These are phyloP conservation scores for Talaromyces stipitatus DNA, from an alignment of 495 filamentous ascomycete genomes.

Conservation along the genomic window DNA sequence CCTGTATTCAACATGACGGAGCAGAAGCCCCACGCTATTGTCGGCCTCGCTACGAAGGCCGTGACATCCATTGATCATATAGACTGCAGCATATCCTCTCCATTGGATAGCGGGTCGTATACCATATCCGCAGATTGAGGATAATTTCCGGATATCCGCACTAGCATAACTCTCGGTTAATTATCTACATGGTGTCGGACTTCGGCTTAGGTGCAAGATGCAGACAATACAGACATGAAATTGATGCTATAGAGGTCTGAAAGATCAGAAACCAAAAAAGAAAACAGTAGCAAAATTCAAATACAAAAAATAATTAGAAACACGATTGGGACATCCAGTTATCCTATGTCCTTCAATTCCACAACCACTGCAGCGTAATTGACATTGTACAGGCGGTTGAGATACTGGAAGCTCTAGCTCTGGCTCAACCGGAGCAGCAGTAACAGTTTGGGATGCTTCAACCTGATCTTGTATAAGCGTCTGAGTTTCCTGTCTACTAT, in stretches of 20 bases:
- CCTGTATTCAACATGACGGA: neutral
- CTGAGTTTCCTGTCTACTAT: neutral
- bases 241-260: neutral
- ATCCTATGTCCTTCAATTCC: neutral
- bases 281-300: neutral
- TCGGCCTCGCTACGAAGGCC: neutral
- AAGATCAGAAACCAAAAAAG: neutral
- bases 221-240: neutral
- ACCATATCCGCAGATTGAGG: neutral
- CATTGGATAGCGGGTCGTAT: neutral
- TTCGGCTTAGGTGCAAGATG: neutral
- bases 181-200: neutral
- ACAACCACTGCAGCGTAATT: neutral
- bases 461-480: neutral
- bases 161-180: neutral
- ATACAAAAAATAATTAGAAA: neutral
- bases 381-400: neutral
- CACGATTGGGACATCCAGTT: neutral
- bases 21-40: neutral
- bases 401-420: neutral
- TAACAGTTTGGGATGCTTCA: neutral
- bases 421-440: neutral
- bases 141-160: neutral
- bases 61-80: neutral
- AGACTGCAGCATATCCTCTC: neutral